Percentiles rank a stretch among this genome's conserved stretches.
These are phyloP conservation scores for Theileria parva DNA, from an alignment of 169 alveolate genomes.

Conservation along the genomic window DNA sequence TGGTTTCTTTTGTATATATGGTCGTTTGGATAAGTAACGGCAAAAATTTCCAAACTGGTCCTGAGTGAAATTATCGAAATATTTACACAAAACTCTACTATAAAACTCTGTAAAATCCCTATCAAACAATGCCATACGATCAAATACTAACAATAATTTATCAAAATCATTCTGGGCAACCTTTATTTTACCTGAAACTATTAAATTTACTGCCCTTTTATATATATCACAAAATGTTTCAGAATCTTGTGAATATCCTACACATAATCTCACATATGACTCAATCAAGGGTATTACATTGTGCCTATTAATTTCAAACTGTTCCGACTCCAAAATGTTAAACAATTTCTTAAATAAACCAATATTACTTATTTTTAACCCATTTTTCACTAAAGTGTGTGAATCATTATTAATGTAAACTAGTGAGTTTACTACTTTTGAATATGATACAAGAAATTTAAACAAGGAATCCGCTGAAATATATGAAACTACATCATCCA, in stretches of 20 bases:
- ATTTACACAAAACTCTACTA: slow-evolving; percentile 18
- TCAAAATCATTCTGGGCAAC: slow-evolving; percentile 29
- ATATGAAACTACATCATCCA: not conserved
- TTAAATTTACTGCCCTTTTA: slow-evolving; percentile 11
- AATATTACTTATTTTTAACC: slow-evolving; percentile 27
- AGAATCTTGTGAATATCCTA: slow-evolving; percentile 43
- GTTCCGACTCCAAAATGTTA: slow-evolving; percentile 18
- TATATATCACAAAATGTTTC: slow-evolving; percentile 31
- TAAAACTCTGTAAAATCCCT: slow-evolving; percentile 25
- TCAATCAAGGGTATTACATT: slow-evolving; percentile 21
- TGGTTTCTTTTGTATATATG: slow-evolving; percentile 15
- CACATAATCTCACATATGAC: slow-evolving; percentile 50
- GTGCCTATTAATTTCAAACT: slow-evolving; percentile 15
- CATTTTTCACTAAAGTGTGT: not conserved
- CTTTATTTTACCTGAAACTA: slow-evolving; percentile 31
- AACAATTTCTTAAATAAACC: slow-evolving; percentile 34
- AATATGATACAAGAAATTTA: slow-evolving; percentile 25
- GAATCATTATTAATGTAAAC: not conserved
- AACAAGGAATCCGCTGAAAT: slow-evolving; percentile 11
- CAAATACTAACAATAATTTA: slow-evolving; percentile 30
- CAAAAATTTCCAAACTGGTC: slow-evolving; percentile 57
- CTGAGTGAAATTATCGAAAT: slow-evolving; percentile 41
- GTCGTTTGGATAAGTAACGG: slow-evolving; percentile 38
- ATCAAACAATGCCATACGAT: slow-evolving; percentile 48
- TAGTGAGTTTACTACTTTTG: slow-evolving; percentile 23